phyloP scores from a whole-genome alignment of 1,139 yeast genomes.

The Blastobotrys ciferrii region DNA sequence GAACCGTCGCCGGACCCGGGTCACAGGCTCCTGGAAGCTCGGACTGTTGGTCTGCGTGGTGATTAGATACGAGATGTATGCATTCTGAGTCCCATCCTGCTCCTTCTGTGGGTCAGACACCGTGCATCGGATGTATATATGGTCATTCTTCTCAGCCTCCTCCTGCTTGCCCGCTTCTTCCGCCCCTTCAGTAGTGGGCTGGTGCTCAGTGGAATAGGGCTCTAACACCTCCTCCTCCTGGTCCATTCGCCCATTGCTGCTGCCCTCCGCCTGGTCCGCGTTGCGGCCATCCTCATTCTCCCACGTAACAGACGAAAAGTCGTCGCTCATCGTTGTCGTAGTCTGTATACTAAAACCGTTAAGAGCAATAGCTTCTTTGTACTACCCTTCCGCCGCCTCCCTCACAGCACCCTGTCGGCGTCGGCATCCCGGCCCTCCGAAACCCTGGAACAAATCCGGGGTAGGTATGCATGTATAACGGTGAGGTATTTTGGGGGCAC shows the following conservation, averaged over 20 bases:
- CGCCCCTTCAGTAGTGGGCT: conserved; percentile 3
- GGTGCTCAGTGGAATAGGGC: not conserved
- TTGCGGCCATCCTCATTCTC: conserved; percentile 3
- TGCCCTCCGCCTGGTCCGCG: not conserved
- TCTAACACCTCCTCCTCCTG: conserved; percentile 1
- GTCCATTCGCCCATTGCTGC: not conserved
- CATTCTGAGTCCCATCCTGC: conserved; percentile 68
- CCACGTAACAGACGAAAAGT: conserved; percentile 12
- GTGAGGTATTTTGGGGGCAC: too few relatives aligned
- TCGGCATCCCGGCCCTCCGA: not conserved
- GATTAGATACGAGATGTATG: conserved; percentile 76
- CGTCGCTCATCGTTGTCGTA: conserved; percentile 4
- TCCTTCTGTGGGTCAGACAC: conserved; percentile 80
- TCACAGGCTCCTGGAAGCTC: conserved; percentile 43
- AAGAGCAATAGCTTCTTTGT: not conserved
- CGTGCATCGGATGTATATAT: conserved; percentile 30
- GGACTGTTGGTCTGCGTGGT: conserved; percentile 57
- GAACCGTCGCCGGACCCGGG: conserved; percentile 70
- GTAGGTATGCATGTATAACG: not conserved
- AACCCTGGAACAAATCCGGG: not conserved
- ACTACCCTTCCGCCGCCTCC: not conserved
- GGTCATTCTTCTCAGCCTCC: conserved; percentile 5
- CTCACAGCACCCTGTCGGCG: not conserved
- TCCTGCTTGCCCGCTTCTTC: not conserved
- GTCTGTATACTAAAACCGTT: not conserved